Percentiles rank a stretch among this genome's conserved stretches.
Conservation (phyloP, 768 basidiomycete species). For the Tephrocybe rancida region DNA sequence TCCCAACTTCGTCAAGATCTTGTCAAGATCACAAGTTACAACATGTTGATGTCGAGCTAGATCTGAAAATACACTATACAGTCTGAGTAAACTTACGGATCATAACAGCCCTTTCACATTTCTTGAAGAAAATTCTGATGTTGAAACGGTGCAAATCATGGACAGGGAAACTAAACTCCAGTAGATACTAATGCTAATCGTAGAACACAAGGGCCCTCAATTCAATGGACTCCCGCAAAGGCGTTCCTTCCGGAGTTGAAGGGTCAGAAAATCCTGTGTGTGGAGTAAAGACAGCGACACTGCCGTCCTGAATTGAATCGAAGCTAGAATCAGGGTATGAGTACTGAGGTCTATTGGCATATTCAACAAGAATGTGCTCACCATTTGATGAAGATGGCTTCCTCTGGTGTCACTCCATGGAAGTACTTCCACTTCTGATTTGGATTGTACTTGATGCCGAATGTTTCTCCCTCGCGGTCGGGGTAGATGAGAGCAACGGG, state of each 20-base stretch:
- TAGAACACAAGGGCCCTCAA: slow-evolving; percentile 56
- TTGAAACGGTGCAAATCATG: no score
- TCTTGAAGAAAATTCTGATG: no score
- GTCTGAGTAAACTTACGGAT: no score
- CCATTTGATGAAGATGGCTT: slow-evolving; percentile 58
- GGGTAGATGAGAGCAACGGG: slow-evolving; percentile 50
- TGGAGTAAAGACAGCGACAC: slow-evolving; percentile 48
- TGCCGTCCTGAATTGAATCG: slow-evolving; percentile 41
- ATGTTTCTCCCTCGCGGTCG: slow-evolving; percentile 54
- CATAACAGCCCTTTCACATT: no score
- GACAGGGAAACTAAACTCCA: no score
- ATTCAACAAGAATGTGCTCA: slow-evolving; percentile 20
- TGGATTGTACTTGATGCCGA: slow-evolving; percentile 44
- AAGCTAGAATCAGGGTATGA: slow-evolving; percentile 25
- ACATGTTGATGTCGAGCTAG: no score
- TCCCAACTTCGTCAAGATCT: no score
- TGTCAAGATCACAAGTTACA: no score
- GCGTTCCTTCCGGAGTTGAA: slow-evolving; percentile 42
- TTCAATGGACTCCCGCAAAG: slow-evolving; percentile 53
- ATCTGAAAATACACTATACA: no score
- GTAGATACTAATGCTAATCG: no score
- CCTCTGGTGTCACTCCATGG: slow-evolving; percentile 47
- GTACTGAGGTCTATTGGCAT: no score
- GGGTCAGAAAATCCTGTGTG: slow-evolving; percentile 56
- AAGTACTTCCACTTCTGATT: slow-evolving; percentile 56